Percentiles rank a stretch among this genome's conserved stretches.
Evolutionary conservation across 352 stramenopile genomes (phyloP).

Genomic region (Globisporangium irregulare): DNA sequence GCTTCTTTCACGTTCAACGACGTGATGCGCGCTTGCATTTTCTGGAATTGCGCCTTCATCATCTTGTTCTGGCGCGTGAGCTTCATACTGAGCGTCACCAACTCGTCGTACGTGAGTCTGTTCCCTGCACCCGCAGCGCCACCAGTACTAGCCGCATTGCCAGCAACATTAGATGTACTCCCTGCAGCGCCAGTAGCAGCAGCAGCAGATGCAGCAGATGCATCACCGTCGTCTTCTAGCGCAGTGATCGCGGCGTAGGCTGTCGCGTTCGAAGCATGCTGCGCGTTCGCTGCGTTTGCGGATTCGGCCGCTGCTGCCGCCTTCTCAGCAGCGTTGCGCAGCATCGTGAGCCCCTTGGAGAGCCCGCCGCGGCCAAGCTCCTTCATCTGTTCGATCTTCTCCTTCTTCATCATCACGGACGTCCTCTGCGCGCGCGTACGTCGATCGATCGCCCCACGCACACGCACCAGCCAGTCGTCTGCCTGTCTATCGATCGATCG

Average conservation of each 20-base stretch:
- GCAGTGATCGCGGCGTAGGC: slow-evolving; percentile 8
- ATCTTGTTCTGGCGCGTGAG: slow-evolving; percentile 87
- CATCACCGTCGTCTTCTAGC: slow-evolving; percentile 1
- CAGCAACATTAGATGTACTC: not conserved
- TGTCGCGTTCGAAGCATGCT: slow-evolving; percentile 13
- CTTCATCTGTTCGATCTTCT: slow-evolving; percentile 88
- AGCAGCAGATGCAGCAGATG: not conserved
- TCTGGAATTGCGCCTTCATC: slow-evolving; percentile 83
- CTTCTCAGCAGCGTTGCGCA: slow-evolving; percentile 45
- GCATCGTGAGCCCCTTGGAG: slow-evolving; percentile 76
- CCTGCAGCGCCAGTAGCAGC: not conserved
- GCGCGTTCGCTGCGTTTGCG: slow-evolving; percentile 8
- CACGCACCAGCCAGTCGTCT: not conserved
- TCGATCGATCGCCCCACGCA: not conserved
- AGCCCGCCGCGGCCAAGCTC: slow-evolving; percentile 74
- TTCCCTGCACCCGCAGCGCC: slow-evolving; percentile 5
- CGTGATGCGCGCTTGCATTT: slow-evolving; percentile 53
- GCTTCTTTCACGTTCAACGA: slow-evolving; percentile 37
- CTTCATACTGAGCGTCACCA: slow-evolving; percentile 85
- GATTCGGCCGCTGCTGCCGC: slow-evolving; percentile 12
- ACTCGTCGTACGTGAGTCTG: slow-evolving; percentile 72
- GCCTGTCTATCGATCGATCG: not conserved
- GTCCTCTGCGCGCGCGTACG: not conserved
- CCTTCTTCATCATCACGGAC: slow-evolving; percentile 70
- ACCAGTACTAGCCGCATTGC: not conserved